phyloP scores from a whole-genome alignment of 1,284 basidiomycete species.

The Apiotrichum laibachii region DNA sequence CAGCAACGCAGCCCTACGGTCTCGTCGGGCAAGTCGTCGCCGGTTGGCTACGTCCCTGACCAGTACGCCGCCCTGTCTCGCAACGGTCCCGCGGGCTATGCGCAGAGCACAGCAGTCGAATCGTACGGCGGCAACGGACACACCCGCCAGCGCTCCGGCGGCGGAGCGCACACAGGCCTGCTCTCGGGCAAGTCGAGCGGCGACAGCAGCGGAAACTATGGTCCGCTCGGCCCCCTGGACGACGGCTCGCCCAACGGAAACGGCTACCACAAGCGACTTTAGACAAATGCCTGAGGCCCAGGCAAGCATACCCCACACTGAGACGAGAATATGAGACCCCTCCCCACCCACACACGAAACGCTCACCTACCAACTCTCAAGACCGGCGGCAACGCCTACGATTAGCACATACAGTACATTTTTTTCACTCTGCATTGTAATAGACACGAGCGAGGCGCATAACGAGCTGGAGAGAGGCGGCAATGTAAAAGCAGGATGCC shows the following conservation, averaged over 20 bases:
- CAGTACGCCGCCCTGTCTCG: constrained; percentile 7
- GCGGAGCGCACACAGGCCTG: constrained; percentile 11
- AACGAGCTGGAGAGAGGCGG: not conserved
- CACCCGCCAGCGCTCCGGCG: constrained; percentile 44
- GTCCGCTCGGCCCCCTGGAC: constrained; percentile 42
- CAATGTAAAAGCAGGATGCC: not conserved
- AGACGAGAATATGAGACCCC: not conserved
- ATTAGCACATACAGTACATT: constrained; percentile 9
- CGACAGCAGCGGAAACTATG: constrained; percentile 28
- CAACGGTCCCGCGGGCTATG: not conserved
- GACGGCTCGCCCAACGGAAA: constrained; percentile 25
- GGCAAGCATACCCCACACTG: not conserved
- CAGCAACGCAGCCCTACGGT: not conserved
- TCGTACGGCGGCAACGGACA: constrained; percentile 27
- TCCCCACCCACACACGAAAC: not conserved
- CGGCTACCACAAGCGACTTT: not conserved
- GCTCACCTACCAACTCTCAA: not conserved
- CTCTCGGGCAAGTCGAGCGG: constrained; percentile 1
- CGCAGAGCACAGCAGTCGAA: constrained; percentile 7
- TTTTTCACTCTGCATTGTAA: constrained; percentile 20
- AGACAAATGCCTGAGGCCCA: not conserved
- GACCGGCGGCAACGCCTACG: not conserved
- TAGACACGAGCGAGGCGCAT: constrained; percentile 11
- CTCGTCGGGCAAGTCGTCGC: constrained; percentile 4
- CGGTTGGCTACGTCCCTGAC: constrained; percentile 3